phyloP scores from a whole-genome alignment of 768 basidiomycete genomes.

The Porphyrellus cyaneotinctus region DNA sequence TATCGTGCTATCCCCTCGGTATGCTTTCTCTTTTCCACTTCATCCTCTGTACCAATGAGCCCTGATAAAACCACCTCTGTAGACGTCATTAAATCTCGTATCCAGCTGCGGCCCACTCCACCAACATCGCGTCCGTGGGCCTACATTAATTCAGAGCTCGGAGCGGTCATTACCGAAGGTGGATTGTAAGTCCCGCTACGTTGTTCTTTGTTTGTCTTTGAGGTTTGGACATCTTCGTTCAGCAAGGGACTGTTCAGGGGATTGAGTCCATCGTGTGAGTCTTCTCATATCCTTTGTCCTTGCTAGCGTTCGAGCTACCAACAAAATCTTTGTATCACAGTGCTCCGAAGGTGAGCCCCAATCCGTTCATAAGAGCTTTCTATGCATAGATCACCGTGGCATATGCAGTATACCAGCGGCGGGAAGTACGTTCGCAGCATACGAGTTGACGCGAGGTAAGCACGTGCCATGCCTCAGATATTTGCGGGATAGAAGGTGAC shows the following conservation, averaged over 20 bases:
- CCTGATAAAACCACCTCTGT: too few relatives aligned
- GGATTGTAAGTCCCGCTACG: conserved; percentile 53
- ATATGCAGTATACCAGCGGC: conserved; percentile 78
- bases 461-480: background rate
- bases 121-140: conserved; percentile 68
- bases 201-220: background rate
- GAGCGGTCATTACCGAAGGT: conserved; percentile 60
- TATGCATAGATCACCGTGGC: background rate
- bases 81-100: conserved; percentile 91
- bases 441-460: conserved; percentile 75
- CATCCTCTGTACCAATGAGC: background rate
- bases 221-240: background rate
- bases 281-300: background rate
- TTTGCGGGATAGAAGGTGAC: background rate
- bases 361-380: background rate
- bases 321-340: conserved; percentile 29
- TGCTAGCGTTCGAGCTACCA: background rate
- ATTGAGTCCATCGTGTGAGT: conserved; percentile 69
- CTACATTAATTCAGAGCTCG: conserved; percentile 75
- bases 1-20: conserved; percentile 89
- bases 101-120: conserved; percentile 75
- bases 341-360: conserved; percentile 53
- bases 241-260: conserved; percentile 67
- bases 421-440: conserved; percentile 85
- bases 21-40: background rate